A percentile compares a stretch with the other conserved stretches of the same genome.
Evolutionary conservation across 2,329 filamentous ascomycete species (phyloP).

Genomic region (Bertia moriformis): DNA sequence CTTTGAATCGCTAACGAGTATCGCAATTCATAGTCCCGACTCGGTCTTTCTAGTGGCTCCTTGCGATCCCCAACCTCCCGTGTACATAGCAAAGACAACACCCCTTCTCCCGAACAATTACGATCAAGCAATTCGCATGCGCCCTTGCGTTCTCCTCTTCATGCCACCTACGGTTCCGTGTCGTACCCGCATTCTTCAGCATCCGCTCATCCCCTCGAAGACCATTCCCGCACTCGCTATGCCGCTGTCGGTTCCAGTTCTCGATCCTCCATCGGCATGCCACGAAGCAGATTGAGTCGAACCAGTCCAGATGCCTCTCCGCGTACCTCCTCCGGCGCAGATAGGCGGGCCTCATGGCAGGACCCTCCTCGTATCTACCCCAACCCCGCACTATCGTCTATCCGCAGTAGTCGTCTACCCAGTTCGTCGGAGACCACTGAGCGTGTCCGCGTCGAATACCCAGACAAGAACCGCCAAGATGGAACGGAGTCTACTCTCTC

Average conservation of each 20-base stretch:
- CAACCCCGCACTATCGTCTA: neutral
- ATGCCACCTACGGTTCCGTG: neutral
- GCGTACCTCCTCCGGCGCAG: too few relatives aligned
- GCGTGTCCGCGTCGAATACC: neutral
- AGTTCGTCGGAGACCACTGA: neutral
- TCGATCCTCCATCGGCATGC: neutral
- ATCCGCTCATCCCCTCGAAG: conserved; percentile 1
- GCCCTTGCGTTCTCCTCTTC: neutral
- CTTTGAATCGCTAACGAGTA: too few relatives aligned
- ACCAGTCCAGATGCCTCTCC: neutral
- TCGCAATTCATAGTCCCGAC: neutral
- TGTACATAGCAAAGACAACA: neutral
- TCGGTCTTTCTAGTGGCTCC: neutral
- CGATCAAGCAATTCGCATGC: neutral
- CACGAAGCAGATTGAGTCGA: neutral
- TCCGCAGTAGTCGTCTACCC: neutral
- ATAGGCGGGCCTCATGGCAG: neutral
- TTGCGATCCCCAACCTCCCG: neutral
- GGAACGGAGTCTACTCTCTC: conserved; percentile 79
- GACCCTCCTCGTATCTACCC: neutral
- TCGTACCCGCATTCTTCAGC: neutral
- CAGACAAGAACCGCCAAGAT: conserved; percentile 23
- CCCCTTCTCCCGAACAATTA: neutral
- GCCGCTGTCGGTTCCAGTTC: neutral
- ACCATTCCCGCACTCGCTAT: neutral